Base-by-base conservation (phyloP, 768 basidiomycete species). In the Amanita rubescens region DNA sequence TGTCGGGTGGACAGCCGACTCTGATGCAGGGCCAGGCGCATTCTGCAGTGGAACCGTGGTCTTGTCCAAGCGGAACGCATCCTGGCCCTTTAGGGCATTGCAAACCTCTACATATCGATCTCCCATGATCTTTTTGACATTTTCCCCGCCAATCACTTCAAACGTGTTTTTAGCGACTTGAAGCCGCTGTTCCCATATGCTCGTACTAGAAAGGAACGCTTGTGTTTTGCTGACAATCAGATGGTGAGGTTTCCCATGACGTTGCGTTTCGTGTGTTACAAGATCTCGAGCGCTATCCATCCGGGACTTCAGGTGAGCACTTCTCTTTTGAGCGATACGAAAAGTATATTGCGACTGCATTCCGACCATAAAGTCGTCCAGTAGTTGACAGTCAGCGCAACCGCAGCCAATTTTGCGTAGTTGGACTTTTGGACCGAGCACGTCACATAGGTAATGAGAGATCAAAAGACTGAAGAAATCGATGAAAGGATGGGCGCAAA, bases 371-470 rank as follows among this genome's bases (percentile, higher is more conserved):
- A 71, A 70, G 0, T 12, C 48, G 51, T 71, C 63, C 24, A 72
- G 71, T 25, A 69, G 63, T 7, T 17, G 3, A 43, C 50, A 51
- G 17, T 27, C 17, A 11, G 14, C 12, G 46, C 68, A 71, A 20
- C 68, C 65, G 51, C 70, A 70, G 5, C 66, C 67, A 35, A 72
- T 55, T 34, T 66, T 68, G 25, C 67, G 62, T 33, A 68, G 55
- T 12, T 57, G 56, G 5, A 55, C 51, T 43, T 62, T 64, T 5
- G 55, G 50, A 7, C 66, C 65, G 8, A 72, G 58, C 12, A 69
- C 49, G 35, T 67, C 53, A 2, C 57, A 56, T 25, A 73, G 59
- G 32, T 69, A 68, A 3, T 56, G 41, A 8, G 59, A 65, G 14
- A 73, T 59, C 11, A 69, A 48, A 15, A 61, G 57, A 44, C 64